phyloP scores from a whole-genome alignment of 371 early-diverging fungal genomes.

The Mortierella sp. region DNA sequence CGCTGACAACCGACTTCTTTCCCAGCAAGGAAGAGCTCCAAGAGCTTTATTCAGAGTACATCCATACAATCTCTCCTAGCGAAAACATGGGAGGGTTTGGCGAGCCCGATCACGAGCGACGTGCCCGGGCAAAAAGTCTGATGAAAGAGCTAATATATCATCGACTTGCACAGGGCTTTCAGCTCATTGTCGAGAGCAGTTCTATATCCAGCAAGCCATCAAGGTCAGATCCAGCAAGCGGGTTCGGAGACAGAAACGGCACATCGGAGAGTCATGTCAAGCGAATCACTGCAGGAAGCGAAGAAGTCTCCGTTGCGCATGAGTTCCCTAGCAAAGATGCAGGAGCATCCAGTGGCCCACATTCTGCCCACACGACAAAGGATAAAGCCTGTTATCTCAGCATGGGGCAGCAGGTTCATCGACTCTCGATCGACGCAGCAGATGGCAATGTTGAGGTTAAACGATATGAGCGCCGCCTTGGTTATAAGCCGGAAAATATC shows the following conservation, averaged over 20 bases:
- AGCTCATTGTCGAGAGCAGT: slow-evolving; percentile 74
- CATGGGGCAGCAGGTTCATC: slow-evolving; percentile 89
- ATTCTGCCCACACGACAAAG: slow-evolving; percentile 16
- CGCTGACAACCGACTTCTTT: slow-evolving; percentile 91
- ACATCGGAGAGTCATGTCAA: neutral
- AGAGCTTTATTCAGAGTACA: slow-evolving; percentile 80
- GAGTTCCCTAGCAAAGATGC: slow-evolving; percentile 46
- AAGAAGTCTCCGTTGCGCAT: slow-evolving; percentile 8
- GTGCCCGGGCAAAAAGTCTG: slow-evolving; percentile 68
- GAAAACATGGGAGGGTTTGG: slow-evolving; percentile 64
- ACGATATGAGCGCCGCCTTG: slow-evolving; percentile 82
- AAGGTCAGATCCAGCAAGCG: slow-evolving; percentile 11
- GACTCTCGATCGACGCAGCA: slow-evolving; percentile 76
- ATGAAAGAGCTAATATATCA: slow-evolving; percentile 90
- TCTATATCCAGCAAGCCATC: slow-evolving; percentile 9
- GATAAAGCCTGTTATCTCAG: slow-evolving; percentile 74
- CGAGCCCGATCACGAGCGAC: slow-evolving; percentile 16
- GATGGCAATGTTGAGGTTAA: slow-evolving; percentile 88
- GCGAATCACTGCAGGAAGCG: neutral
- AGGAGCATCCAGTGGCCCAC: neutral
- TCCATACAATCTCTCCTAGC: slow-evolving; percentile 83
- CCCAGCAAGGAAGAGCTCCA: slow-evolving; percentile 82
- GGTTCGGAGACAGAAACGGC: slow-evolving; percentile 7
- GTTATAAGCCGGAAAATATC: slow-evolving; percentile 67
- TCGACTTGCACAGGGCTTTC: slow-evolving; percentile 94